Evolutionary conservation across 2,329 filamentous ascomycete genomes (phyloP), one percentile per base, ranked within the genome.

Genomic region (Orbilia blumenaviensis): DNA sequence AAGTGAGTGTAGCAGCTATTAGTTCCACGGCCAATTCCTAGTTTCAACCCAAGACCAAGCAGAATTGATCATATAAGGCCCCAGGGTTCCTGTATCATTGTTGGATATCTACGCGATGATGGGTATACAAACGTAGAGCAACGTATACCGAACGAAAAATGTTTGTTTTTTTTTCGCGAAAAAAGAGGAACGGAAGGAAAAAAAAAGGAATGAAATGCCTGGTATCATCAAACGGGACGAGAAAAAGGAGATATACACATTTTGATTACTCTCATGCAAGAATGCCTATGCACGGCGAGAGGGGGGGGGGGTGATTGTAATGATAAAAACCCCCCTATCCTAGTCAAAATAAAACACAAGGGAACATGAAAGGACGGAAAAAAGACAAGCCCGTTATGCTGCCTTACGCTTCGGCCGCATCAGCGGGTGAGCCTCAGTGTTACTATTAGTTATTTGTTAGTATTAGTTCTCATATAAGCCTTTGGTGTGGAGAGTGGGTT

Each of bases 341-440:
- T n/a, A 25, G 16, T 38, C 36, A 16, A 38, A 14, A n/a, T 10
- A 38, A 21, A 38, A 12, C n/a, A n/a, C n/a, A 21, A 7, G 23
- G 14, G 38, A 56, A 23, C 1, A 54, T 34, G 16, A 3, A 10
- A 29, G 2, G 12, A 12, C 32, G 21, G n/a, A 1, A 18, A 12
- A 52, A 36, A 27, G 10, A 29, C 25, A 36, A 23, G 25, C 5
- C 14, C 23, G 38, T 25, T 66, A 66, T 25, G 58, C 27, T n/a
- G n/a, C 56, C 18, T 71, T 72, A 25, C 23, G 27, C 36, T 78
- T 77, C 25, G 80, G 78, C 79, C 86, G 82, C 80, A 82, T 84
- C 79, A 89, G 86, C 0, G 88, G 87, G 80, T 89, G 88, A 21
- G 88, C 88, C 82, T 89, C 88, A 0, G 88, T 89, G 80, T 89